Evolutionary conservation across 1,284 basidiomycete species (phyloP), one percentile per base, ranked within the genome.

Genomic region (Melampsora americana): DNA sequence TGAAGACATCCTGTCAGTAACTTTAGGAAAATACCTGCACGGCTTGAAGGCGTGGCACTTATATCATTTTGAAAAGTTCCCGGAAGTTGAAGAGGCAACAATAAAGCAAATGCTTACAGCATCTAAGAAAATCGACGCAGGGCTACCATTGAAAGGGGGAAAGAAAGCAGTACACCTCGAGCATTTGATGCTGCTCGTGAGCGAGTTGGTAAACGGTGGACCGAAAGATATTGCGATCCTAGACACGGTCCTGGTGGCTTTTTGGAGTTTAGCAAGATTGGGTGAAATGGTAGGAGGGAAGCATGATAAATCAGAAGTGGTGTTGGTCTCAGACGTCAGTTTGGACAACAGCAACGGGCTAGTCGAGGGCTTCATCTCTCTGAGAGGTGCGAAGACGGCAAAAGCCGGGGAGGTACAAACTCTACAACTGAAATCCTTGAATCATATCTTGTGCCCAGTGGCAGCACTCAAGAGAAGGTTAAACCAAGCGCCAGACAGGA

Each of bases 251-350:
- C 20, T 11, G 11, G 20, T 48, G 11, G 64, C 64, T 26, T 66
- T 66, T 20, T 66, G 64, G 64, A 35, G 64, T 12, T 5, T 66
- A 35, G 64, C 64, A 42, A 39, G 64, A 5, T 18, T 66, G 14
- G 28, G 6, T 23, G 39, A 66, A 30, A 26, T 66, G 12, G 42
- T 35, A 5, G 30, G 20, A 7, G 18, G n/a, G 5, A 42, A 39
- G n/a, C n/a, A n/a, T n/a, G n/a, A n/a, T n/a, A n/a, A n/a, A n/a
- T n/a, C n/a, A n/a, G n/a, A n/a, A n/a, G n/a, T n/a, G n/a, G n/a
- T n/a, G n/a, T n/a, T n/a, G n/a, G n/a, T n/a, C n/a, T n/a, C n/a
- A n/a, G n/a, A n/a, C n/a, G n/a, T n/a, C n/a, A n/a, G n/a, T n/a
- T n/a, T n/a, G n/a, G n/a, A n/a, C n/a, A n/a, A n/a, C n/a, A n/a